Evolutionary conservation across 1,284 basidiomycete species (phyloP), one percentile per base, ranked within the genome.

Genomic region (Marasmius sp.): DNA sequence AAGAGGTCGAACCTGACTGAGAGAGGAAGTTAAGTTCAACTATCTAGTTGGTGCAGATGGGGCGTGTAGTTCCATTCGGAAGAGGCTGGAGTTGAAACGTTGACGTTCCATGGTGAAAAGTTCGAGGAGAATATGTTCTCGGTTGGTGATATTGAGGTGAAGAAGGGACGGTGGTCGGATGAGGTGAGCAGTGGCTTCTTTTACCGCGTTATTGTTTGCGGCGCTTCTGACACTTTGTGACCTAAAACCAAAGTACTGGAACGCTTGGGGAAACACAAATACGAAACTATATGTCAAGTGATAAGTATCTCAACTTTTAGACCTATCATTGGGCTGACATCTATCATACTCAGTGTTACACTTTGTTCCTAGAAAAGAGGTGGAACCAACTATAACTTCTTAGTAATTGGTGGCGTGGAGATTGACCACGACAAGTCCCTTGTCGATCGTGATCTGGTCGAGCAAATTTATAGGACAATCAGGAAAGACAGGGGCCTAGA

Each of bases 21-120:
- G 16, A 3, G 69, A 68, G 57, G 57, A 50, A 0, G 63, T 67
- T 8, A 65, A 68, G 3, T 73, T 70, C 18, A 66, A 69, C 2
- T 78, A 69, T 58, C 55, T 80, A 6, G 65, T 81, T 0, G 79
- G 79, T 0, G 66, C 73, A 0, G 80, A 81, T 64, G 78, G 78
- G 8, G 79, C 73, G 0, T 72, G 65, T 57, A 72, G 74, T 2
- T 47, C 71, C 18, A 74, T 79, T n/a, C 73, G 81, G 52, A 82
- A 83, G 61, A 69, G 73, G 34, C 72, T 82, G 8, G 78, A 77
- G 0, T 63, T 84, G n/a, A n/a, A n/a, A n/a, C n/a, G n/a, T n/a
- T n/a, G 27, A 63, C 72, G 0, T 84, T 85, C 61, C 59, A 80
- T 1, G 84, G 84, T 0, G 79, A 85, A 61, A 78, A 76, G 0